Base-by-base conservation (phyloP, 1,284 basidiomycete species). In the Marasmius sp. region DNA sequence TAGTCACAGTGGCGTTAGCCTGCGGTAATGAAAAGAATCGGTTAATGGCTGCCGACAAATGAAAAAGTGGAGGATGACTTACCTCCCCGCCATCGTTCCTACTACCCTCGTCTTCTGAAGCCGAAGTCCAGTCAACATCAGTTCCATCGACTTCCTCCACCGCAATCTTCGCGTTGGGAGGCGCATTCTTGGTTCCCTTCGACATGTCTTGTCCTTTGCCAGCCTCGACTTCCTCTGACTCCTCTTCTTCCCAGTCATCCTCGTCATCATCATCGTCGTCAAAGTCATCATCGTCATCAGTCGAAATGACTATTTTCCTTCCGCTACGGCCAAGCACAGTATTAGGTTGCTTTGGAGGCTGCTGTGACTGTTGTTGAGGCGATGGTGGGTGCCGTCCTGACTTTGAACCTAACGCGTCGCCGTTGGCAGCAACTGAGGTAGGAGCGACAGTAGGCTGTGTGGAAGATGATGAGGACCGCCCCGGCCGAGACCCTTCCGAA, bases 191-290 rank as follows among this genome's bases (percentile, higher is more conserved):
- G 7, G 20, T 20, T 18, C 20, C 20, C 45, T 47, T 8, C 16
- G 7, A 18, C 45, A n/a, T 54, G 34, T 54, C 38, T 36, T 12
- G 9, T 2, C 16, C 38, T 3, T 34, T 52, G 33, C 16, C 62
- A 37, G 58, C 51, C 20, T 48, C 62, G 10, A 11, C 43, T 38
- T 37, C 48, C 14, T 48, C 57, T n/a, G 37, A 9, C 37, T 41
- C 57, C 8, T 49, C 47, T 11, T 58, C 57, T 34, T 48, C 34
- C 47, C 81, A 81, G 6, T 79, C 83, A 60, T 81, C 81, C 41
- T 83, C 82, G 38, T 76, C 79, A 45, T 83, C 84, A 14, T 82
- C 83, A 60, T 76, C 79, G 43, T 70, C 76, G 14, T 83, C 81
- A 67, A 81, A 78, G 57, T 83, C 81, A 67, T 81, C 79, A 58